Percentiles rank a stretch among this genome's conserved stretches.
Evolutionary conservation across 2,329 filamentous ascomycete genomes (phyloP).

Genomic region (Raffaelea deltoideospora): DNA sequence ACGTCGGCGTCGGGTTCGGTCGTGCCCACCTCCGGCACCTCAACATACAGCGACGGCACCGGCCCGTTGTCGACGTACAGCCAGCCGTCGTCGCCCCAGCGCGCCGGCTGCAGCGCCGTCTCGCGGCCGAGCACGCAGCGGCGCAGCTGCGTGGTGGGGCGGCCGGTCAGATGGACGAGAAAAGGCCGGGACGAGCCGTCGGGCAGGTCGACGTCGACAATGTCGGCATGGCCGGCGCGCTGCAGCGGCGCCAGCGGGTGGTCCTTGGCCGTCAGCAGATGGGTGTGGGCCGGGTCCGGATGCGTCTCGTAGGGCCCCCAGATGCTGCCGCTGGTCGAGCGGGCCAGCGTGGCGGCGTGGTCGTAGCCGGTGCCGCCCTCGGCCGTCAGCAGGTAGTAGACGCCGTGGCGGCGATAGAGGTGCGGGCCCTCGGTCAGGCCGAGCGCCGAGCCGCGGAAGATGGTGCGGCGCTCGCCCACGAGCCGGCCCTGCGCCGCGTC

Average conservation of each 20-base stretch:
- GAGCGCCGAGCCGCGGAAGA: constrained; percentile 39
- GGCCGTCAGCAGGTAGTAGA: constrained; percentile 44
- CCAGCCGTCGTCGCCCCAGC: constrained; percentile 46
- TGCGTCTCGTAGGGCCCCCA: constrained; percentile 49
- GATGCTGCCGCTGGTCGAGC: constrained; percentile 24
- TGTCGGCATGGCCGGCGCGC: constrained; percentile 33
- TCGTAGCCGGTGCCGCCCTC: constrained; percentile 46
- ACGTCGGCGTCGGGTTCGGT: constrained; percentile 28
- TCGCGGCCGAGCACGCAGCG: constrained; percentile 40
- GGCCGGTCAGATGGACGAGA: constrained; percentile 35
- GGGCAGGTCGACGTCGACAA: constrained; percentile 36
- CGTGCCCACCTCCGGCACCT: constrained; percentile 30
- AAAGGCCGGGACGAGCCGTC: constrained; percentile 38
- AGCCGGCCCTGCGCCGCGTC: constrained; percentile 32
- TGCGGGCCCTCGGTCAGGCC: constrained; percentile 41
- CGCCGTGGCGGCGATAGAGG: constrained; percentile 40
- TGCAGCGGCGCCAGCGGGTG: constrained; percentile 32
- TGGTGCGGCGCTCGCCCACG: constrained; percentile 38
- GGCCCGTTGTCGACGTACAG: constrained; percentile 45
- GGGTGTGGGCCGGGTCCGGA: constrained; percentile 38
- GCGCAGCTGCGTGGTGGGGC: constrained; percentile 33
- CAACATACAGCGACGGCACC: constrained; percentile 35
- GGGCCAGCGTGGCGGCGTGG: constrained; percentile 43
- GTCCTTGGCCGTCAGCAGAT: constrained; percentile 39
- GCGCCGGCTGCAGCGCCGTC: constrained; percentile 42